Evolutionary conservation across 2,329 filamentous ascomycete genomes (phyloP).

Genomic region (Colletotrichum trifolii): DNA sequence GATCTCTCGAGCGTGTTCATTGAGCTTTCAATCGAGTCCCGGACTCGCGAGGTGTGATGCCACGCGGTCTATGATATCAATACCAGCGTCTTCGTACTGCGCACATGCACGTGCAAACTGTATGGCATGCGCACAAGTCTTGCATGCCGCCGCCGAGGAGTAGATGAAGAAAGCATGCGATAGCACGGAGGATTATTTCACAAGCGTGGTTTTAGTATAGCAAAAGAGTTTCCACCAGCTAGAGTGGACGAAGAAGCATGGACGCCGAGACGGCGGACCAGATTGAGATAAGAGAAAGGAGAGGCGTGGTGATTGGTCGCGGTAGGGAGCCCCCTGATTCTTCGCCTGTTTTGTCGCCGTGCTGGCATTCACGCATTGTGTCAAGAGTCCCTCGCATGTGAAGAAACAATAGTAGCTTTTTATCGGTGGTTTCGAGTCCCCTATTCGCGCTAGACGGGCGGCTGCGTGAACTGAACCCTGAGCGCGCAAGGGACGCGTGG

Average conservation of each 20-base stretch:
- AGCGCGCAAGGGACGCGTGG: constrained; percentile 6
- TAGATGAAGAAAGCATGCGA: constrained; percentile 5
- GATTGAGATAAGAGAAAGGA: constrained; percentile 24
- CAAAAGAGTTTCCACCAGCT: background rate
- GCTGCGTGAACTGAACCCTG: constrained; percentile 2
- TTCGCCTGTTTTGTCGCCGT: constrained; percentile 19
- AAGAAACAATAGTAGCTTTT: constrained; percentile 20
- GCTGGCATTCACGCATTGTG: constrained; percentile 14
- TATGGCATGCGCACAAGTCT: background rate
- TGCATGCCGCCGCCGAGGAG: constrained; percentile 4
- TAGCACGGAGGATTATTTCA: background rate
- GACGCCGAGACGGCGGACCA: constrained; percentile 8
- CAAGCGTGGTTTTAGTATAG: no score
- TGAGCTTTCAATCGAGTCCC: background rate
- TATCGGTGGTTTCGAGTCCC: background rate
- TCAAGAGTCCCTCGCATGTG: constrained; percentile 14
- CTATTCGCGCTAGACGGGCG: constrained; percentile 17
- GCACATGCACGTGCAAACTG: constrained; percentile 1
- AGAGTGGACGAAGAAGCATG: constrained; percentile 8
- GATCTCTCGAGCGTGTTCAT: no score
- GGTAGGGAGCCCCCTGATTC: background rate
- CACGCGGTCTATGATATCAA: background rate
- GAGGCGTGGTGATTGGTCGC: no score
- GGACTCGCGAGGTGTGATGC: no score
- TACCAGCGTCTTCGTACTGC: background rate